These are phyloP conservation scores for Wolfiporia cocos DNA, from an alignment of 1,284 basidiomycete genomes.

Conservation along the genomic window DNA sequence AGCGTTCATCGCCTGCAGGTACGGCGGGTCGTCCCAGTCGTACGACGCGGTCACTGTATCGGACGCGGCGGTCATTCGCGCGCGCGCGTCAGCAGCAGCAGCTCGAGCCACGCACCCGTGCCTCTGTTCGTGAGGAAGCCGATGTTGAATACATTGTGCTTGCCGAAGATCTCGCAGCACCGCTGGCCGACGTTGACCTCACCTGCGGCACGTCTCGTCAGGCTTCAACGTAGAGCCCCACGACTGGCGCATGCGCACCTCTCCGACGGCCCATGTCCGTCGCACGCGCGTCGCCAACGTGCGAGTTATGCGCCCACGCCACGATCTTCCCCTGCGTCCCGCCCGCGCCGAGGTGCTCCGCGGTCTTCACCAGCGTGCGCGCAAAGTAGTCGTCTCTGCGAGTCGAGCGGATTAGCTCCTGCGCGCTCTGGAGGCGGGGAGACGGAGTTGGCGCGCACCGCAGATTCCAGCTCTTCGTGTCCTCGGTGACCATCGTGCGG, in stretches of 20 bases:
- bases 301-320: slow-evolving; percentile 26
- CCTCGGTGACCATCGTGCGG: slow-evolving; percentile 22
- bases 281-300: slow-evolving; percentile 24
- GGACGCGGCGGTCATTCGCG: not conserved
- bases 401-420: no score
- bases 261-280: slow-evolving; percentile 24
- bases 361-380: slow-evolving; percentile 17
- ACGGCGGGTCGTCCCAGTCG: slow-evolving; percentile 24
- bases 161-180: slow-evolving; percentile 23
- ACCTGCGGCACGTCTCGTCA: no score
- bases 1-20: slow-evolving; percentile 18
- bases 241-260: no score
- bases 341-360: slow-evolving; percentile 15
- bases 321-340: slow-evolving; percentile 18
- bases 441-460: no score
- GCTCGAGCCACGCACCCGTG: slow-evolving; percentile 15
- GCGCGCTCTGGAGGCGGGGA: no score
- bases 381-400: slow-evolving; percentile 25
- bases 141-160: slow-evolving; percentile 21
- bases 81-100: no score
- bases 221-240: no score
- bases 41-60: slow-evolving; percentile 20
- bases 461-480: slow-evolving; percentile 22
- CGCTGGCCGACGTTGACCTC: slow-evolving; percentile 26
- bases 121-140: slow-evolving; percentile 23